phyloP scores from a whole-genome alignment of 495 filamentous ascomycete species.

The Neurospora sublineolata region DNA sequence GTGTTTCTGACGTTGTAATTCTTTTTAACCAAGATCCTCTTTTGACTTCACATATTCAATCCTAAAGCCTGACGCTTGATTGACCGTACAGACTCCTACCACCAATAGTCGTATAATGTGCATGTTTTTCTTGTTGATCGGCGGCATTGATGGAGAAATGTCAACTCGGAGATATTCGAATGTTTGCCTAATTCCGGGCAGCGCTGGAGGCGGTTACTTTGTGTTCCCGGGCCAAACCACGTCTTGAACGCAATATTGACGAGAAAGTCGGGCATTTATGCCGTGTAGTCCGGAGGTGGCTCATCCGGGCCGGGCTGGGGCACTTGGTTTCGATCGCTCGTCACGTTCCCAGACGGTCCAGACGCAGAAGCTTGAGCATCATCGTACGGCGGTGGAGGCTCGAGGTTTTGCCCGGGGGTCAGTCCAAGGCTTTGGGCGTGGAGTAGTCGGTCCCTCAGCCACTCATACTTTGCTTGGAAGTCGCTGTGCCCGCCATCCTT shows the following conservation, averaged over 20 bases:
- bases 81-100: background rate
- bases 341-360: background rate
- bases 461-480: slow-evolving; percentile 72
- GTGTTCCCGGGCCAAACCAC: background rate
- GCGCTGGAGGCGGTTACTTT: background rate
- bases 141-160: background rate
- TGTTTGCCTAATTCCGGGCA: background rate
- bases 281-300: slow-evolving; percentile 76
- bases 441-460: slow-evolving; percentile 69
- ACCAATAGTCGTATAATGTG: background rate
- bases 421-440: slow-evolving; percentile 64
- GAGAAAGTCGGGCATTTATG: background rate
- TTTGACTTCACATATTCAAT: background rate
- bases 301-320: slow-evolving; percentile 50
- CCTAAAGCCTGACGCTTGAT: background rate
- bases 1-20: background rate
- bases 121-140: background rate
- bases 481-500: slow-evolving; percentile 92
- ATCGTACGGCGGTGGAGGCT: slow-evolving; percentile 78
- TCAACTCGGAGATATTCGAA: background rate
- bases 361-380: slow-evolving; percentile 15
- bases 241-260: background rate
- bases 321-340: slow-evolving; percentile 15
- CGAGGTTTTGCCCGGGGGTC: slow-evolving; percentile 44
- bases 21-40: background rate